A percentile compares a stretch with the other conserved stretches of the same genome.
Evolutionary conservation across 129 eudicot species (phyloP).

Genomic region (Lonicera japonica): DNA sequence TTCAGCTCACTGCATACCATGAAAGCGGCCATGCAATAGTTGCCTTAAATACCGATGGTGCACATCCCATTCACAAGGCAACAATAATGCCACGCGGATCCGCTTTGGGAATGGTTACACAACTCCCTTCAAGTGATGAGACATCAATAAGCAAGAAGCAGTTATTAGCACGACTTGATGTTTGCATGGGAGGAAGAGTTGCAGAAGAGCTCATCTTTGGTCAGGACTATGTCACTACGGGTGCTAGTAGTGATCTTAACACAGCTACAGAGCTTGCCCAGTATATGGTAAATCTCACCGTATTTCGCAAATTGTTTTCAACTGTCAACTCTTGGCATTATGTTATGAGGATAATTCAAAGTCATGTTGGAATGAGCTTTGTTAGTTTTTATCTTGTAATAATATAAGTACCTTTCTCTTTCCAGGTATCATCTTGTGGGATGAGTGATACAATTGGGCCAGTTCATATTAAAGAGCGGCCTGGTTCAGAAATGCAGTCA

Average conservation of each 20-base stretch:
- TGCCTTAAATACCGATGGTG: conserved; percentile 87
- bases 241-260: conserved; percentile 85
- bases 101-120: conserved; percentile 96
- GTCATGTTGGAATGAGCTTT: background rate
- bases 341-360: conserved; percentile 3
- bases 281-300: conserved; percentile 51
- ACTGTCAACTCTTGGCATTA: conserved; percentile 1
- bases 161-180: conserved; percentile 89
- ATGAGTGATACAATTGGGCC: conserved; percentile 96
- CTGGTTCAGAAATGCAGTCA: conserved; percentile 92
- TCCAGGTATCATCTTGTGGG: conserved; percentile 78
- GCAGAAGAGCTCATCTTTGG: conserved; percentile 96
- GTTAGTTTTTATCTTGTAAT: background rate
- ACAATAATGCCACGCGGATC: conserved; percentile 96
- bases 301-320: background rate
- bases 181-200: conserved; percentile 98
- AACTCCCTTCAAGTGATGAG: conserved; percentile 85
- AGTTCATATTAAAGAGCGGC: conserved; percentile 76
- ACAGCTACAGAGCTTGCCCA: conserved; percentile 86
- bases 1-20: conserved; percentile 90
- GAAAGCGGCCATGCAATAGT: conserved; percentile 99
- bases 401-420: conserved; percentile 4
- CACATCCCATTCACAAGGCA: conserved; percentile 92
- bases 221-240: conserved; percentile 76
- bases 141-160: conserved; percentile 89